phyloP scores from a whole-genome alignment of 1,284 basidiomycete genomes.

The Pyrrhoderma noxium region DNA sequence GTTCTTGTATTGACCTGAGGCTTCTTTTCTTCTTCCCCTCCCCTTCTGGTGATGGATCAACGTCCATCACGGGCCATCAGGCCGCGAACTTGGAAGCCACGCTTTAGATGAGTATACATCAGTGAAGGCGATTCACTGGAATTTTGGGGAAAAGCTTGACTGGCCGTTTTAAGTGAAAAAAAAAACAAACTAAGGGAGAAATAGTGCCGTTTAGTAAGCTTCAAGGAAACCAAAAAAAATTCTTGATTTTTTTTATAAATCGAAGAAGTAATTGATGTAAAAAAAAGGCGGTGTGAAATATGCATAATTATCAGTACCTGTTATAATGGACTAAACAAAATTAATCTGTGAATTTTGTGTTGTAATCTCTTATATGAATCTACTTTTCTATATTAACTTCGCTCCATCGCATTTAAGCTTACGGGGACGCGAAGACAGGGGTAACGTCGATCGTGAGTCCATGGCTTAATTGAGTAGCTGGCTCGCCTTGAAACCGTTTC shows the following conservation, averaged over 20 bases:
- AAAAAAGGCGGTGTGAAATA: too few relatives aligned
- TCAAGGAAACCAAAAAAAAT: too few relatives aligned
- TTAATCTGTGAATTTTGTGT: too few relatives aligned
- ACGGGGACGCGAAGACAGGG: neutral
- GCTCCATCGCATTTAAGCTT: too few relatives aligned
- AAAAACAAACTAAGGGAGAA: neutral
- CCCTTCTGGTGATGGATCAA: neutral
- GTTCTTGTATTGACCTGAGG: conserved; percentile 14
- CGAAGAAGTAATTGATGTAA: too few relatives aligned
- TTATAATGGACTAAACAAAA: too few relatives aligned
- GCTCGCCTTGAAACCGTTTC: too few relatives aligned
- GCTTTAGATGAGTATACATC: conserved; percentile 81
- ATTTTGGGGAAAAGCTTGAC: conserved; percentile 71
- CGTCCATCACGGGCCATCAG: conserved; percentile 29
- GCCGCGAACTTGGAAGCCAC: conserved; percentile 83
- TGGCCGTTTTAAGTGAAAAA: conserved; percentile 57
- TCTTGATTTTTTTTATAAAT: too few relatives aligned
- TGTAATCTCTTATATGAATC: too few relatives aligned
- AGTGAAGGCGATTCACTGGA: conserved; percentile 84
- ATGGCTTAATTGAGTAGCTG: neutral
- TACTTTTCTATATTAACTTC: too few relatives aligned
- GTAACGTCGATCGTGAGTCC: neutral
- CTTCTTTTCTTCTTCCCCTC: neutral
- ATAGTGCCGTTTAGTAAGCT: neutral
- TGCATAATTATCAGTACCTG: too few relatives aligned